Conservation (phyloP, 2,329 filamentous ascomycete genomes). For the Paramyrothecium sp. region DNA sequence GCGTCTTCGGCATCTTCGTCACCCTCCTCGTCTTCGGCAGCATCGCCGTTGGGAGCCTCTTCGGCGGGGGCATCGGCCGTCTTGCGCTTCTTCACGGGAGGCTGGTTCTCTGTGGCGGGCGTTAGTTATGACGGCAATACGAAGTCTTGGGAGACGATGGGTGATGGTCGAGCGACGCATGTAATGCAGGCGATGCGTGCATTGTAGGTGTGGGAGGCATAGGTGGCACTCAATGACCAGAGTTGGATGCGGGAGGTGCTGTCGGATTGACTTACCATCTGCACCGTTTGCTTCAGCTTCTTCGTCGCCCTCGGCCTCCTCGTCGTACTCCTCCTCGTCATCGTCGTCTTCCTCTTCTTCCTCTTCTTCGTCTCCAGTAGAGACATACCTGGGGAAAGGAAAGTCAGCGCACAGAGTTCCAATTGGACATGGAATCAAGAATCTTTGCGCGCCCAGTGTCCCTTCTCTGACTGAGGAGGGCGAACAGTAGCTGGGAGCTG, state of each 20-base stretch:
- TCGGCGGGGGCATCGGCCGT: conserved; percentile 31
- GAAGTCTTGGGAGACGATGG: no score
- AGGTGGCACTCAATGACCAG: no score
- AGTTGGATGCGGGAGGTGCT: conserved; percentile 1
- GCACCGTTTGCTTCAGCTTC: conserved; percentile 32
- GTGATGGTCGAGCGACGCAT: no score
- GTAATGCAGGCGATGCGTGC: no score
- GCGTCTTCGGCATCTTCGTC: conserved; percentile 27
- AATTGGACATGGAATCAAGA: no score
- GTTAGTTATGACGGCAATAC: background rate
- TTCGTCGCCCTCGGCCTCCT: conserved; percentile 33
- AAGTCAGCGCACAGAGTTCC: conserved; percentile 5
- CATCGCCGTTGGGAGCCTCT: conserved; percentile 31
- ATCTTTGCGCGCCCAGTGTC: no score
- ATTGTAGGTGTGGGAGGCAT: no score
- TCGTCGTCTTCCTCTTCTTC: conserved; percentile 38
- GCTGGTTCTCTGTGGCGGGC: conserved; percentile 30
- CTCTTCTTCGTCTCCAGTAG: conserved; percentile 38
- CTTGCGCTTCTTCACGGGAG: conserved; percentile 53
- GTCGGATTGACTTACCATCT: conserved; percentile 27
- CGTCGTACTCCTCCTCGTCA: conserved; percentile 34
- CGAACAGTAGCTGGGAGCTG: no score
- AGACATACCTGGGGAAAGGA: conserved; percentile 27
- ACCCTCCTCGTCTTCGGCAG: conserved; percentile 32
- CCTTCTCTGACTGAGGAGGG: no score